A percentile compares a stretch with the other conserved stretches of the same genome.
Evolutionary conservation across 345 rosid genomes (phyloP).

Genomic region (Theobroma cacao): DNA sequence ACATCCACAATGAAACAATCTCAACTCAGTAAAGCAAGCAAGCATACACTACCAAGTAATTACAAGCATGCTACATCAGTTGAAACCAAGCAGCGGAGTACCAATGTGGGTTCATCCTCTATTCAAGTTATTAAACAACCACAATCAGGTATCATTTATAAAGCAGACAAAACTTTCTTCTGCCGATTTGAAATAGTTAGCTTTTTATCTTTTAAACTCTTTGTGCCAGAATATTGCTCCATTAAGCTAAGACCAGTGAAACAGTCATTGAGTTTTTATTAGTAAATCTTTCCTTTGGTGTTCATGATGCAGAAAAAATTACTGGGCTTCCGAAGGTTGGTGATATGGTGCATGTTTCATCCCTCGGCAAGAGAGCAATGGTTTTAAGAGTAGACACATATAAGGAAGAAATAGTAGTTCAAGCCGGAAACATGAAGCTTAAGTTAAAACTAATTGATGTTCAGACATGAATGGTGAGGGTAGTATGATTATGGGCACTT

Average conservation of each 20-base stretch:
- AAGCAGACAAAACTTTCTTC: constrained; percentile 7
- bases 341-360: constrained; percentile 52
- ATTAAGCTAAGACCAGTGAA: not conserved
- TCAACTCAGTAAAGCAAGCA: constrained; percentile 33
- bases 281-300: not conserved
- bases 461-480: constrained; percentile 28
- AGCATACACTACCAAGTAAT: constrained; percentile 16
- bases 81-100: constrained; percentile 13
- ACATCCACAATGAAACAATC: constrained; percentile 35
- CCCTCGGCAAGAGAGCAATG: constrained; percentile 64
- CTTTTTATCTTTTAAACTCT: not conserved
- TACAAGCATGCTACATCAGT: constrained; percentile 22
- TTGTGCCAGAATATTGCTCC: not conserved
- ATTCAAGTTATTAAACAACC: constrained; percentile 31
- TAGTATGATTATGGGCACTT: not conserved
- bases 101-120: constrained; percentile 19
- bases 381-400: constrained; percentile 66
- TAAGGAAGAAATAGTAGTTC: constrained; percentile 72
- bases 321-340: constrained; percentile 60
- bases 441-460: constrained; percentile 60
- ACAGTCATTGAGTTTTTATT: not conserved
- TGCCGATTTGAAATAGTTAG: not conserved
- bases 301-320: constrained; percentile 31
- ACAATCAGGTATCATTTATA: constrained; percentile 34
- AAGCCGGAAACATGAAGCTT: constrained; percentile 81